Base-by-base conservation (phyloP, 768 basidiomycete species). In the Pleurotus giganteus region DNA sequence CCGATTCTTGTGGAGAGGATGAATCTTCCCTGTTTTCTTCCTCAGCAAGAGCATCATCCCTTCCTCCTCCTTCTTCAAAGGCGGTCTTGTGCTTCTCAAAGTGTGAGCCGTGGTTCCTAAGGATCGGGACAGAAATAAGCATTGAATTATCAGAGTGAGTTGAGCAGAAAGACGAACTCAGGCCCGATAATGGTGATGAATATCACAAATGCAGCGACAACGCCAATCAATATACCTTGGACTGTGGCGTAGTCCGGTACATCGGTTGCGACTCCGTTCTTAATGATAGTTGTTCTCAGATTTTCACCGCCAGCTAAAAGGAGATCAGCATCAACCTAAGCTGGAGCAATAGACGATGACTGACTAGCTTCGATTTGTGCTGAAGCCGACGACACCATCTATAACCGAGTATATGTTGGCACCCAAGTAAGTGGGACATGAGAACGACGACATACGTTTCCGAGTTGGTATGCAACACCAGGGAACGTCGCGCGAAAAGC, bases 401-500 rank as follows among this genome's bases (percentile, higher is more conserved):
- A 55, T 7, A 28, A 27, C 15, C 15, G 26, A 54, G 32, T 29
- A 47, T 28, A 52, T 12, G 27, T 32, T 29, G 51, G 44, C 37
- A 26, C 4, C 31, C 28, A 21, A 6, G 27, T 15, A 11, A 29
- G 34, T 17, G 5, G 29, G 9, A 13, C 4, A 28, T 56, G 15
- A 6, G 15, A 24, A 4, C 2, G 61, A 69, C 36, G 12, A 78
- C 74, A 21, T 54, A 77, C 77, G 69, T 90, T 92, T 39, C 92
- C 90, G 23, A 93, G 61, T 62, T 93, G 92, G 69, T 94, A 94
- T 2, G 88, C 83, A 0, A 91, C 82, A 56, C 92, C 92, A 34
- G 89, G 88, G 76, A 92, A 94, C 1, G 88, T 88, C 3, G 91
- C 89, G 54, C 94, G 79, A 78, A 94, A 95, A 0, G 90, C 92